phyloP scores from a whole-genome alignment of 805 yeast species.

The Candida koratica region DNA sequence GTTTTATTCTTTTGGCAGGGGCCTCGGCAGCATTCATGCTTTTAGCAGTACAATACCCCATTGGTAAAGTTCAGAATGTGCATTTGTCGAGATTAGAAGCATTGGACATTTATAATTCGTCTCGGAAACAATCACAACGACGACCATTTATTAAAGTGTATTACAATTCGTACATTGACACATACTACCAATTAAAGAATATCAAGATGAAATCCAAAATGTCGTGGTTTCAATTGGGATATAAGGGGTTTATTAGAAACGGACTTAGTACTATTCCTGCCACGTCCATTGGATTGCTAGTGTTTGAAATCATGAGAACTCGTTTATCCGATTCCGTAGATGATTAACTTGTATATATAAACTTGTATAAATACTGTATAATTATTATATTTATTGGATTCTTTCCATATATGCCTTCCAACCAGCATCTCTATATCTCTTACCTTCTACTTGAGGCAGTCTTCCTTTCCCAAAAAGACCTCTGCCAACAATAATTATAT shows the following conservation, averaged over 20 bases:
- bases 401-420: slow-evolving; percentile 81
- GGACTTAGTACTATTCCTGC: slow-evolving; percentile 81
- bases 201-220: slow-evolving; percentile 52
- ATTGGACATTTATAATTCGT: slow-evolving; percentile 56
- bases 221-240: slow-evolving; percentile 63
- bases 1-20: slow-evolving; percentile 78
- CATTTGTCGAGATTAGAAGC: slow-evolving; percentile 80
- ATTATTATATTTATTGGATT: slow-evolving; percentile 1
- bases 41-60: slow-evolving; percentile 78
- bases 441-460: slow-evolving; percentile 83
- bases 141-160: slow-evolving; percentile 49
- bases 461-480: slow-evolving; percentile 94
- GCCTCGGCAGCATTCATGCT: slow-evolving; percentile 78
- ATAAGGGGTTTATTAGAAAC: slow-evolving; percentile 71
- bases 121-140: slow-evolving; percentile 18
- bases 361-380: slow-evolving; percentile 2
- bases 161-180: slow-evolving; percentile 72
- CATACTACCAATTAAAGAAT: slow-evolving; percentile 56
- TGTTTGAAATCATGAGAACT: slow-evolving; percentile 75
- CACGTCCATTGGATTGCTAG: slow-evolving; percentile 79
- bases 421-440: slow-evolving; percentile 87
- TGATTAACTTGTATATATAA: slow-evolving; percentile 2
- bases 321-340: slow-evolving; percentile 24
- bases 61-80: slow-evolving; percentile 71
- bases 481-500: slow-evolving; percentile 96